Evolutionary conservation across 495 filamentous ascomycete species (phyloP), one percentile per base, ranked within the genome.

Genomic region (Aspergillus nidulans): DNA sequence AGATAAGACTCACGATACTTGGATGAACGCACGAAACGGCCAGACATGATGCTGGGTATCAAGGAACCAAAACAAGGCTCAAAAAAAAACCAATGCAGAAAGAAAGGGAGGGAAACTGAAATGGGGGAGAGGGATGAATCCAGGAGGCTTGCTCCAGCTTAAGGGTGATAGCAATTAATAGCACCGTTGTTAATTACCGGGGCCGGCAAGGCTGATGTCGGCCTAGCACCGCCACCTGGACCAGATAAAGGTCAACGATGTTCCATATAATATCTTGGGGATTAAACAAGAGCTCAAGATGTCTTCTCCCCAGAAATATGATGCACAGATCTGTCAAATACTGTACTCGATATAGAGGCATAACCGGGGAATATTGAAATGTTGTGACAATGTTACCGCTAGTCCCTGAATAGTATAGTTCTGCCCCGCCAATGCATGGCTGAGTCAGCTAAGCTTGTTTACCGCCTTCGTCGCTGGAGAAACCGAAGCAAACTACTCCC

Each of bases 11-110:
- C 78, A 97, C 95, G 91, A 78, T 97, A 98, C 74, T 98, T 98
- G 64, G 92, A 97, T 71, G 91, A 86, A 76, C 94, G 87, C 72
- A 97, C 95, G 75, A 98, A 98, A 71, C 94, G 90, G 69, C 91
- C 91, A 69, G 92, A 85, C 94, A 98, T 98, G 52, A 44, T 57
- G 56, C 50, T 49, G 62, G 45, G 15, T 42, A 34, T 36, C 20
- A 16, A 51, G 34, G 16, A 26, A 30, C 42, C 41, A 43, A 53
- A 49, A 53, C 52, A 45, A 32, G 45, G 44, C 51, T 40, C 46
- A 64, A 61, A 59, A 52, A 57, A 44, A 36, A 56, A 53, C 36
- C 39, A 53, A 54, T 55, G 49, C 55, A 59, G 56, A 59, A 55
- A 56, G 60, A 55, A 59, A 55, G 54, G 60, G 50, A 60, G 36